These are phyloP conservation scores for Miscanthus sacchariflorus DNA, from an alignment of 202 grass and related monocot species.

Conservation along the genomic window DNA sequence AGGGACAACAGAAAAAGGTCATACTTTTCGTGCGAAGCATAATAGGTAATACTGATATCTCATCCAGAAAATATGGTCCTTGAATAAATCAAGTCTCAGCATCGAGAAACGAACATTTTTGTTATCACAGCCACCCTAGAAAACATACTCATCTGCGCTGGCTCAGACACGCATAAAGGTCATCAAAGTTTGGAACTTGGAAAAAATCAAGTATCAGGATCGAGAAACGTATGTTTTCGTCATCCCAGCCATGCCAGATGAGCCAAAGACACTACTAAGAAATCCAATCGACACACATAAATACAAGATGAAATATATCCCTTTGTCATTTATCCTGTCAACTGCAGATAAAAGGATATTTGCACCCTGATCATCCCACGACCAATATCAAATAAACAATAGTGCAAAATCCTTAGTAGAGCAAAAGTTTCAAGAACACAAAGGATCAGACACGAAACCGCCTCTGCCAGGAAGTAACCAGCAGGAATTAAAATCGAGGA, in stretches of 20 bases:
- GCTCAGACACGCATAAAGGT: conserved; percentile 73
- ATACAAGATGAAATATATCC: neutral
- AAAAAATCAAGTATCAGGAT: conserved; percentile 62
- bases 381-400: conserved; percentile 15
- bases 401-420: neutral
- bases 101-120: conserved; percentile 50
- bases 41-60: neutral
- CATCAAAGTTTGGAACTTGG: conserved; percentile 55
- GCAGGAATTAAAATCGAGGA: conserved; percentile 3
- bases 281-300: conserved; percentile 12
- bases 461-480: neutral
- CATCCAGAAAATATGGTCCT: conserved; percentile 31
- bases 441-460: neutral
- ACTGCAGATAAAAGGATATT: neutral
- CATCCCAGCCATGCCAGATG: conserved; percentile 50
- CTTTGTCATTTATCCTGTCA: neutral
- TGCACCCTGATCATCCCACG: conserved; percentile 12
- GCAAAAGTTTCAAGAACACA: neutral
- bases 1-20: neutral
- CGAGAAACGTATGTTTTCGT: conserved; percentile 56
- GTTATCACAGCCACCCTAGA: conserved; percentile 33
- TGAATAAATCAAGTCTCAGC: conserved; percentile 42
- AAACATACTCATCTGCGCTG: conserved; percentile 2
- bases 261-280: neutral
- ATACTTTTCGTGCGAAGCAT: neutral